Evolutionary conservation across 2,329 filamentous ascomycete genomes (phyloP).

Genomic region (Fusarium longipes): DNA sequence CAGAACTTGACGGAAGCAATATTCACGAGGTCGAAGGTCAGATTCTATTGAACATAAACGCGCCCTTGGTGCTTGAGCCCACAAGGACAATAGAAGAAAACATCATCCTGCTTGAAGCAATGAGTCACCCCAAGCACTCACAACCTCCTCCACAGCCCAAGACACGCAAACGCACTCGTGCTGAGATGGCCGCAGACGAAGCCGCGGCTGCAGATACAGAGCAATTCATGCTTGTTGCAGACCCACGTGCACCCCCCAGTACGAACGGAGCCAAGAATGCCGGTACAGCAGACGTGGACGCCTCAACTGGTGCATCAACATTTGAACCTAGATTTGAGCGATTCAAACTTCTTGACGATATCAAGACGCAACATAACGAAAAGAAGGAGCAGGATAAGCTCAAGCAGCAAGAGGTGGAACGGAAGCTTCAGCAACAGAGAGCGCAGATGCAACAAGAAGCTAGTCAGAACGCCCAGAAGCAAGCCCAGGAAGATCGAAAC

Average conservation of each 20-base stretch:
- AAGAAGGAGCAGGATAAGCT: conserved; percentile 81
- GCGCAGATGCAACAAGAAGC: conserved; percentile 58
- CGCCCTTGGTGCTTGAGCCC: conserved; percentile 81
- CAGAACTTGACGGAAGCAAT: conserved; percentile 80
- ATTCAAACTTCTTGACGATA: conserved; percentile 91
- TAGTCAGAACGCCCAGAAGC: conserved; percentile 59
- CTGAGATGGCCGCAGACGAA: conserved; percentile 95
- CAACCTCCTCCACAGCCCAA: conserved; percentile 84
- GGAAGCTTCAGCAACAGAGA: conserved; percentile 61
- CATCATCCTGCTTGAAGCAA: conserved; percentile 75
- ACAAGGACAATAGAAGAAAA: conserved; percentile 76
- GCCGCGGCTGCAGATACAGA: conserved; percentile 89
- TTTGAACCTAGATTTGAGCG: conserved; percentile 90
- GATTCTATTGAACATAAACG: conserved; percentile 77
- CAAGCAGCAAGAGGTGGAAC: conserved; percentile 70
- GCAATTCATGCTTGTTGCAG: conserved; percentile 90
- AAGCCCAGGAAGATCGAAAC: conserved; percentile 55
- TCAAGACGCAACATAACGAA: conserved; percentile 81
- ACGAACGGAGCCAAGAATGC: conserved; percentile 67
- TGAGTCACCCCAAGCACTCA: conserved; percentile 82
- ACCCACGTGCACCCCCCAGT: conserved; percentile 79
- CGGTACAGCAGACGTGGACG: conserved; percentile 74
- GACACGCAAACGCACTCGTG: conserved; percentile 90
- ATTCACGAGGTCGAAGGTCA: conserved; percentile 80
- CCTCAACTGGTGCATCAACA: conserved; percentile 74